Evolutionary conservation across 768 basidiomycete species (phyloP), one percentile per base, ranked within the genome.

Genomic region (Coprinopsis strossmayeri): DNA sequence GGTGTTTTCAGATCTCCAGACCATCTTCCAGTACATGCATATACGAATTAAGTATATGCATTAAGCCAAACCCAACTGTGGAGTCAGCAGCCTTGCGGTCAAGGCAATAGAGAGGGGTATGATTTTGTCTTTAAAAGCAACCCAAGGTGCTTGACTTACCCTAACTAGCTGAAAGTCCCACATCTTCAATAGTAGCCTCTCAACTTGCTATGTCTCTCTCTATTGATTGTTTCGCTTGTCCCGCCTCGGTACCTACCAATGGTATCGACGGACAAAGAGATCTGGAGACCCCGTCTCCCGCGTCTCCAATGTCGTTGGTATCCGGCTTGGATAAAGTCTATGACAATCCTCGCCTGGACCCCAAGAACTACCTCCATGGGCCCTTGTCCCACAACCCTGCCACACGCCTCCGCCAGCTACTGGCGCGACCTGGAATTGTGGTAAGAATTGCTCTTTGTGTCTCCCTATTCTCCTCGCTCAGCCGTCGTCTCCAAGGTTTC

Each of bases 401-500:
- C 5, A 89, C 85, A 0, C 77, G 86, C 32, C 75, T 89, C 37
- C 79, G 85, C 34, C 82, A 84, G 55, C 66, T 83, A 73, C 70
- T 82, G 7, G 81, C 75, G 3, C 72, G 85, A 40, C 86, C 86
- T 7, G 86, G 86, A 20, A 87, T 87, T 38, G 80, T 87, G 38
- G 86, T 87, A 66, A 53, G 81, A 68, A n/a, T n/a, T n/a, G n/a
- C n/a, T n/a, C n/a, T n/a, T 34, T 24, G 2, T 24, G 20, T 20
- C 2, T 18, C 23, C 2, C 28, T 3, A 12, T 15, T 4, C 3
- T 2, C 9, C 4, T 32, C 10, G 27, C 43, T 28, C 2, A 48
- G 12, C 7, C 17, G n/a, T n/a, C n/a, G n/a, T 9, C 20, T 30
- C 10, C 37, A 11, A 86, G 84, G 64, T 85, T 56, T 84, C 84